Evolutionary conservation across 1,139 yeast genomes (phyloP).

Genomic region (Lodderomyces oxycetoniae): DNA sequence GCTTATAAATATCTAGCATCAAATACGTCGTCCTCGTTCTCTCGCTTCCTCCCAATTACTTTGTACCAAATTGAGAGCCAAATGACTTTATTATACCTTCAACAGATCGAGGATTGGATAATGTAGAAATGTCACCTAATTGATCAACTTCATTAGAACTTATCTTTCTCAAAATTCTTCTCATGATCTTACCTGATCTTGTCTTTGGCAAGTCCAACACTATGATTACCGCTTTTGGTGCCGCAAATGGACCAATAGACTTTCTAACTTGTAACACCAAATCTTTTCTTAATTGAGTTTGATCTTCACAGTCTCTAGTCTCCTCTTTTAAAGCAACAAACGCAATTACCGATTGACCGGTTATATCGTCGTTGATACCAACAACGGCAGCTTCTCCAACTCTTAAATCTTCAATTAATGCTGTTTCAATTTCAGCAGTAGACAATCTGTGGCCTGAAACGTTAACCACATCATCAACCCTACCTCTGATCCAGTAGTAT

Average conservation of each 20-base stretch:
- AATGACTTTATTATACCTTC: slow-evolving; percentile 62
- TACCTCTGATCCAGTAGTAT: slow-evolving; percentile 96
- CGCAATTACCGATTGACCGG: slow-evolving; percentile 97
- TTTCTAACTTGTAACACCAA: slow-evolving; percentile 84
- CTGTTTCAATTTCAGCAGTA: slow-evolving; percentile 96
- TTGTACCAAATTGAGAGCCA: slow-evolving; percentile 47
- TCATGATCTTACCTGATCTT: slow-evolving; percentile 97
- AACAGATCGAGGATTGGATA: slow-evolving; percentile 84
- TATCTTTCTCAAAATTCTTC: slow-evolving; percentile 93
- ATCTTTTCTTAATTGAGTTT: slow-evolving; percentile 68
- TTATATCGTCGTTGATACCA: slow-evolving; percentile 89
- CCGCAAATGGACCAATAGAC: slow-evolving; percentile 97
- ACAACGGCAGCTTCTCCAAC: slow-evolving; percentile 95
- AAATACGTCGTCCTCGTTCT: too few species aligned
- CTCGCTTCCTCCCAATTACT: too few species aligned
- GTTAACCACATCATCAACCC: slow-evolving; percentile 97
- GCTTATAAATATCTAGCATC: too few species aligned
- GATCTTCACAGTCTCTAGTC: slow-evolving; percentile 34
- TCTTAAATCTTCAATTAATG: slow-evolving; percentile 69
- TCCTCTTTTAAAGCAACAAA: slow-evolving; percentile 78
- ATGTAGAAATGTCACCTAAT: slow-evolving; percentile 88
- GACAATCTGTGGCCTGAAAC: slow-evolving; percentile 97
- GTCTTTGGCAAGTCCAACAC: slow-evolving; percentile 96
- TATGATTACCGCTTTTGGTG: slow-evolving; percentile 86
- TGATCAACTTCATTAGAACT: slow-evolving; percentile 87